These are phyloP conservation scores for Agaricus subrufescens DNA, from an alignment of 768 basidiomycete species.

Conservation along the genomic window DNA sequence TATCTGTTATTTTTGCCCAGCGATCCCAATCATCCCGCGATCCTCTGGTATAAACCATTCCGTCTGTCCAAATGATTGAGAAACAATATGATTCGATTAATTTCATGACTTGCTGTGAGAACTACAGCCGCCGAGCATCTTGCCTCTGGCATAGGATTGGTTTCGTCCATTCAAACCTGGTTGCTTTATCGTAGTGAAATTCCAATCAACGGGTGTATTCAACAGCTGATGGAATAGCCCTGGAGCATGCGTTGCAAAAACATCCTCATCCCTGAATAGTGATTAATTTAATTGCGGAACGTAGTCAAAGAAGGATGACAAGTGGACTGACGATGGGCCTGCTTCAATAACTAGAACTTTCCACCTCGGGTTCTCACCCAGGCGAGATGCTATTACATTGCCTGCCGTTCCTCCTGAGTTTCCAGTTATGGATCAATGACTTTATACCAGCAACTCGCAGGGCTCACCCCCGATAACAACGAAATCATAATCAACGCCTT, in stretches of 20 bases:
- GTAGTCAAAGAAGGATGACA: too few species aligned
- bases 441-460: not conserved
- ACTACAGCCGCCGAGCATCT: constrained; percentile 12
- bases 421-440: not conserved
- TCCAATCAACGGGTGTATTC: constrained; percentile 14
- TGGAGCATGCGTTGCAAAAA: constrained; percentile 4
- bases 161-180: constrained; percentile 8
- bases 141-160: constrained; percentile 2
- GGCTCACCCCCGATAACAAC: constrained; percentile 11
- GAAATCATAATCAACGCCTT: constrained; percentile 1
- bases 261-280: not conserved
- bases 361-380: constrained; percentile 8
- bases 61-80: constrained; percentile 12
- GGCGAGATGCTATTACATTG: constrained; percentile 8
- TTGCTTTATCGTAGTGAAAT: constrained; percentile 12
- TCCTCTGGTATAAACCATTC: constrained; percentile 28
- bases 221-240: not conserved
- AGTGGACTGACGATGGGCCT: constrained; percentile 10
- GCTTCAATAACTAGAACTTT: constrained; percentile 13
- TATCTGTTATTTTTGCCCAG: constrained; percentile 24
- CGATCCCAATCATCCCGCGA: constrained; percentile 28
- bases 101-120: constrained; percentile 9
- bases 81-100: not conserved
- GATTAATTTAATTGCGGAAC: not conserved
- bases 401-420: constrained; percentile 12